Evolutionary conservation across 1,139 yeast genomes (phyloP).

Genomic region (Debaryomycetaceae sp.): DNA sequence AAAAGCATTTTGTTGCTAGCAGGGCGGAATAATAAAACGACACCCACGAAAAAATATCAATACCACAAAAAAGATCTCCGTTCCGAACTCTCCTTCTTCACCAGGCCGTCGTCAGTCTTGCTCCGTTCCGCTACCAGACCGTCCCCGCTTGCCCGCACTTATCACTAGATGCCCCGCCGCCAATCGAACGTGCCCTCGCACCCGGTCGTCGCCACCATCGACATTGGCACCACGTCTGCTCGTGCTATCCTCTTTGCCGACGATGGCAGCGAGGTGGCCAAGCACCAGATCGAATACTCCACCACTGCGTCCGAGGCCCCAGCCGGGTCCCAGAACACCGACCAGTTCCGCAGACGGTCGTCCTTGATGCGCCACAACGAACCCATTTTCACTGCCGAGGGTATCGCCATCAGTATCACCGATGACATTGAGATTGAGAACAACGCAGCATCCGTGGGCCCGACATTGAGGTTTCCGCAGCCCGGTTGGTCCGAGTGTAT

Average conservation of each 20-base stretch:
- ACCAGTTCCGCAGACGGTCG: conserved; percentile 47
- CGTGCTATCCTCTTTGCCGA: conserved; percentile 78
- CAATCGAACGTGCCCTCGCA: conserved; percentile 35
- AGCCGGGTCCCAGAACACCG: conserved; percentile 41
- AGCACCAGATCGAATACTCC: conserved; percentile 84
- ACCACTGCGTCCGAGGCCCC: conserved; percentile 64
- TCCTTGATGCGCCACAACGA: conserved; percentile 48
- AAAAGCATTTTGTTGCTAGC: no score
- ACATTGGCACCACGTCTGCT: conserved; percentile 94
- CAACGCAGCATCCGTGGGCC: conserved; percentile 50
- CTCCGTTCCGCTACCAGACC: no score
- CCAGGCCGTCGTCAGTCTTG: no score
- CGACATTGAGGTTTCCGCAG: conserved; percentile 68
- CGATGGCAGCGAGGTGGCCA: conserved; percentile 73
- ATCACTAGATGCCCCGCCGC: conserved; percentile 33
- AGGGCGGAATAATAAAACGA: no score
- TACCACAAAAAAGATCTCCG: no score
- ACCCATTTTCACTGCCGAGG: conserved; percentile 69
- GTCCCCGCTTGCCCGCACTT: neutral
- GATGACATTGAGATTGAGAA: conserved; percentile 63
- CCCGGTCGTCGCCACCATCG: conserved; percentile 69
- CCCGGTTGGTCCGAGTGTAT: conserved; percentile 96
- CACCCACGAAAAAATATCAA: no score
- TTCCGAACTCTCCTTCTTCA: no score
- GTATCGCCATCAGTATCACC: conserved; percentile 59